A percentile compares a stretch with the other conserved stretches of the same genome.
These are phyloP conservation scores for Daldinia decipiens DNA, from an alignment of 495 filamentous ascomycete species.

Conservation along the genomic window DNA sequence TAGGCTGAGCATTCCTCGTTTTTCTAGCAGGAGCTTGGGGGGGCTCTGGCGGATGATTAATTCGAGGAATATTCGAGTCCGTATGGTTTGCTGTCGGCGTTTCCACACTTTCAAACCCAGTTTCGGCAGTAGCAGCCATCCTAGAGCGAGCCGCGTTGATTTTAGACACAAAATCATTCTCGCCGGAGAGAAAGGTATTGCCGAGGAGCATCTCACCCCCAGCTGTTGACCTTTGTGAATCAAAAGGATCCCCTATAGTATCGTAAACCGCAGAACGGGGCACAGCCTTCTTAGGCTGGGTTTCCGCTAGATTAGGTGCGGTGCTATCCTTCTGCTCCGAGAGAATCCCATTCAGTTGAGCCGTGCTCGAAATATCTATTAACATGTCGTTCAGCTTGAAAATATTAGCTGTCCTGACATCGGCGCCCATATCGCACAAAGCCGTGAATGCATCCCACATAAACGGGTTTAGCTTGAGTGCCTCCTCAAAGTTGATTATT, in stretches of 20 bases:
- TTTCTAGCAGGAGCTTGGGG: conserved; percentile 74
- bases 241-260: conserved; percentile 55
- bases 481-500: conserved; percentile 83
- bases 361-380: conserved; percentile 50
- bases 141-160: conserved; percentile 53
- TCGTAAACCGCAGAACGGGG: conserved; percentile 51
- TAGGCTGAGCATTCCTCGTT: conserved; percentile 66
- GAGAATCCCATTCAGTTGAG: conserved; percentile 42
- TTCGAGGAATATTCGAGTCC: conserved; percentile 52
- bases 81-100: conserved; percentile 51
- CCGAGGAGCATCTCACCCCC: conserved; percentile 51
- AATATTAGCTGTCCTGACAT: conserved; percentile 81
- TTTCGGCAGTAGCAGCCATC: conserved; percentile 40
- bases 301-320: conserved; percentile 43
- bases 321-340: conserved; percentile 48
- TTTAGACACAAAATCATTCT: conserved; percentile 58
- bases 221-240: conserved; percentile 48
- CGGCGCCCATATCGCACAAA: conserved; percentile 74
- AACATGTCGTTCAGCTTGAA: conserved; percentile 73
- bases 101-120: conserved; percentile 50
- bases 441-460: conserved; percentile 97
- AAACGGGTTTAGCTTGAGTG: conserved; percentile 90
- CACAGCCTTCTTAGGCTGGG: conserved; percentile 50
- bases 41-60: conserved; percentile 59
- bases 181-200: conserved; percentile 48